Evolutionary conservation across 495 filamentous ascomycete species (phyloP), one percentile per base, ranked within the genome.

Genomic region (Aspergillus nidulans): DNA sequence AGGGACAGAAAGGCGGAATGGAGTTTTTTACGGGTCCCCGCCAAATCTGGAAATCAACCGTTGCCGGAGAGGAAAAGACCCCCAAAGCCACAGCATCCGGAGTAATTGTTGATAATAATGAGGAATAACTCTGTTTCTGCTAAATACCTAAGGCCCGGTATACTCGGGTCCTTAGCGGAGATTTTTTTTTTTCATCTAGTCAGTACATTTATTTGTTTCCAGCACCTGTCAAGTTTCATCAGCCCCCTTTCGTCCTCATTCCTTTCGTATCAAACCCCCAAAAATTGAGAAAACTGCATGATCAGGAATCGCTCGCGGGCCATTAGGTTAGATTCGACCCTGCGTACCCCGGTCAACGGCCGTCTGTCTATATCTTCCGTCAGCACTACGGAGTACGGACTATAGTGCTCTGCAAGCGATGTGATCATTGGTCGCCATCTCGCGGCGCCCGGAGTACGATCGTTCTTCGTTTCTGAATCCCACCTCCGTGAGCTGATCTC

Each of bases 321-420:
- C 21, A 32, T n/a, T 39, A n/a, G n/a, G 15, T 34, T 8, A 8
- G 18, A 18, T 8, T 39, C 12, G 32, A 36, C 4, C 28, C 44
- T 47, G n/a, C n/a, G n/a, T n/a, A n/a, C 32, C 5, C 25, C 20
- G 15, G 15, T 4, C 13, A 6, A 21, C 25, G 28, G 4, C 18
- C 6, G 28, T 21, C 26, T 49, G 28, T 36, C 28, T 34, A 48
- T 41, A 49, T 30, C 52, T 55, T 44, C 52, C 43, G 47, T 49
- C 43, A 55, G 52, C 43, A 28, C 51, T 53, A 54, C 41, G 50
- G 10, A 15, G 26, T 26, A 44, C 3, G 30, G 28, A 36, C 38
- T 38, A 19, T 26, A 40, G 20, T 12, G 25, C 39, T 19, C n/a
- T 52, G 15, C 15, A 19, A 18, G 24, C 15, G 38, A 39, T 43